Conservation (phyloP, 2,329 filamentous ascomycete genomes). For the Lecanosticta acicola region DNA sequence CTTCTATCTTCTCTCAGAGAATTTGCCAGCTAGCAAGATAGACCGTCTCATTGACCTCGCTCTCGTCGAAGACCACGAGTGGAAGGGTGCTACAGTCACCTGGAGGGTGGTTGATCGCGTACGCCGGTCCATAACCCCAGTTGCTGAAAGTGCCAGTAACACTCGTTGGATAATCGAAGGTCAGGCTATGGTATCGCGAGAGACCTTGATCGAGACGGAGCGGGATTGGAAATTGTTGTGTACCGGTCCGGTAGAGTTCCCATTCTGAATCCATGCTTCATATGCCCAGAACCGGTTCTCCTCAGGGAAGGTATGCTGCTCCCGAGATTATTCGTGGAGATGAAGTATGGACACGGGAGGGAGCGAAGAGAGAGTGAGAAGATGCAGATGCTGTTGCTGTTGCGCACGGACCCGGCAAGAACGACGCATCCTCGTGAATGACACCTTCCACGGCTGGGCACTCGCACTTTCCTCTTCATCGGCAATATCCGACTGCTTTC, state of each 20-base stretch:
- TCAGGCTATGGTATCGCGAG: slow-evolving; percentile 36
- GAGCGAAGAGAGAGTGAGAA: no score
- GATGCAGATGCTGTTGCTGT: no score
- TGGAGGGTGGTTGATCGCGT: slow-evolving; percentile 34
- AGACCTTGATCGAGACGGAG: slow-evolving; percentile 39
- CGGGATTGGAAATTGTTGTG: slow-evolving; percentile 47
- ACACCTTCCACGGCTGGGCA: no score
- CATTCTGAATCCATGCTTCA: slow-evolving; percentile 34
- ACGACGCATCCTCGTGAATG: no score
- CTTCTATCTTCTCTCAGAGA: slow-evolving; percentile 42
- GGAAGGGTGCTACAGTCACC: slow-evolving; percentile 36
- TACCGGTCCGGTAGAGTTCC: slow-evolving; percentile 46
- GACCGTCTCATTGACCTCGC: slow-evolving; percentile 42
- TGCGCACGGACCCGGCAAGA: no score
- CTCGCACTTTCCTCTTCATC: no score
- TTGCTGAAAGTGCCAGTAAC: slow-evolving; percentile 43
- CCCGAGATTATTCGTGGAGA: no score
- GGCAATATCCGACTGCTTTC: no score
- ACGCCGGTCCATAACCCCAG: slow-evolving; percentile 47
- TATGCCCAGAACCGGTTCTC: slow-evolving; percentile 19
- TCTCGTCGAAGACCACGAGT: slow-evolving; percentile 42
- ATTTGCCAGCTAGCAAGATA: slow-evolving; percentile 50
- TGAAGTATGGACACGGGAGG: no score
- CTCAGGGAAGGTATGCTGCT: slow-evolving; percentile 4
- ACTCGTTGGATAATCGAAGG: slow-evolving; percentile 39